Evolutionary conservation across 257 asterid genomes (phyloP).

Genomic region (Ilex asprella): DNA sequence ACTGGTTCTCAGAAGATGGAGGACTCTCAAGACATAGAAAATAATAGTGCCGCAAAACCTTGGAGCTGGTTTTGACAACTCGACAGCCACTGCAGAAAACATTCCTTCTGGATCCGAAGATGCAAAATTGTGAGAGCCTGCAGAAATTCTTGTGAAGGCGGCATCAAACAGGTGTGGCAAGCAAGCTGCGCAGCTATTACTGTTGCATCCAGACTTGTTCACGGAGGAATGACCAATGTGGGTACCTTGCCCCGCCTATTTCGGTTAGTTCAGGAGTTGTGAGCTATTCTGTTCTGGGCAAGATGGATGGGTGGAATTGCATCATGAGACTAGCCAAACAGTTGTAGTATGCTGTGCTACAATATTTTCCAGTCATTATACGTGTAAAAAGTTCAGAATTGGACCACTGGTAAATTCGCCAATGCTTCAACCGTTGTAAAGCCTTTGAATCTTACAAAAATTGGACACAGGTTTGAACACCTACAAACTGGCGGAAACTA

Average conservation of each 20-base stretch:
- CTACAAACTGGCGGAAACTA: too few species aligned
- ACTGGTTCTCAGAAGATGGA: slow-evolving; percentile 27
- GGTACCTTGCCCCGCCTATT: slow-evolving; percentile 68
- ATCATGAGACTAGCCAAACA: too few species aligned
- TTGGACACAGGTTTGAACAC: too few species aligned
- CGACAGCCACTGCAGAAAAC: slow-evolving; percentile 66
- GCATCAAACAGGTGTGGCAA: slow-evolving; percentile 65
- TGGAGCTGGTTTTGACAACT: slow-evolving; percentile 66
- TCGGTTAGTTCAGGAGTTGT: slow-evolving; percentile 66
- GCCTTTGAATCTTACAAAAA: too few species aligned
- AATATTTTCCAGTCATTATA: not conserved
- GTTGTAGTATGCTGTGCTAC: not conserved
- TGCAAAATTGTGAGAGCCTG: slow-evolving; percentile 36
- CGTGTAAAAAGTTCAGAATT: not conserved
- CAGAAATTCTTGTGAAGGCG: slow-evolving; percentile 53
- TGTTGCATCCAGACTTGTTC: slow-evolving; percentile 69
- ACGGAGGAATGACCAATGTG: slow-evolving; percentile 64
- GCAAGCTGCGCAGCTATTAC: slow-evolving; percentile 44
- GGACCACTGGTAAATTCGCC: too few species aligned
- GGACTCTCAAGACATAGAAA: slow-evolving; percentile 33
- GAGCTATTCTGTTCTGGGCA: slow-evolving; percentile 44
- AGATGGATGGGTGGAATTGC: slow-evolving; percentile 19
- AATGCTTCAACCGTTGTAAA: too few species aligned
- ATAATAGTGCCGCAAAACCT: slow-evolving; percentile 19
- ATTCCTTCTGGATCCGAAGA: slow-evolving; percentile 44